These are phyloP conservation scores for Aspergillus sp. DNA, from an alignment of 2,329 filamentous ascomycete species.

Conservation along the genomic window DNA sequence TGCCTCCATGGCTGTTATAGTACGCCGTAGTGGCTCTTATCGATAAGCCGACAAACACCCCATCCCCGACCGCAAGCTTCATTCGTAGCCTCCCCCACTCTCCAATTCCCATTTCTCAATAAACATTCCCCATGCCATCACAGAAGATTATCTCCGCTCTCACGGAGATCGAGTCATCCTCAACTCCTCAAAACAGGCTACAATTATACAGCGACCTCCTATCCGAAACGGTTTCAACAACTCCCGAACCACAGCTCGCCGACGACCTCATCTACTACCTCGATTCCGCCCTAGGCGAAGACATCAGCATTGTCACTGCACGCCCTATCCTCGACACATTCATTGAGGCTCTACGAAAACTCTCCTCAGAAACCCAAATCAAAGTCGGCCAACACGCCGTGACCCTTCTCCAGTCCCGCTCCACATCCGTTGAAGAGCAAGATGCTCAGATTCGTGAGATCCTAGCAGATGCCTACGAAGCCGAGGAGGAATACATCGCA, in stretches of 20 bases:
- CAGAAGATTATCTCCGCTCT: constrained; percentile 54
- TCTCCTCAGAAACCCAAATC: constrained; percentile 66
- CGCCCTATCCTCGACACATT: constrained; percentile 72
- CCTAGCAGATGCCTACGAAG: constrained; percentile 81
- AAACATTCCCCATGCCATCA: constrained; percentile 50
- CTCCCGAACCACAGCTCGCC: constrained; percentile 52
- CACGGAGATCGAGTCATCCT: constrained; percentile 54
- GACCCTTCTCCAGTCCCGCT: constrained; percentile 65
- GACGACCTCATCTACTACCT: constrained; percentile 71
- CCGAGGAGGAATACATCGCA: constrained; percentile 75
- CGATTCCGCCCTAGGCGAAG: constrained; percentile 70
- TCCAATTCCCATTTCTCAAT: background rate
- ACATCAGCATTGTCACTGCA: constrained; percentile 75
- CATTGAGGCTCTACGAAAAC: constrained; percentile 64
- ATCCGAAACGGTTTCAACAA: constrained; percentile 56
- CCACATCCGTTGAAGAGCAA: constrained; percentile 83
- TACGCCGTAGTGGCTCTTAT: constrained; percentile 24
- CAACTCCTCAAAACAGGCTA: constrained; percentile 55
- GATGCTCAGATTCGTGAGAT: constrained; percentile 77
- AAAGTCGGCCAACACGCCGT: constrained; percentile 77
- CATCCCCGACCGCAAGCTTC: constrained; percentile 6
- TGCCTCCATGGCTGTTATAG: background rate
- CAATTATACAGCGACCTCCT: constrained; percentile 64
- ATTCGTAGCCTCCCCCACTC: background rate
- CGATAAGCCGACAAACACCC: constrained; percentile 28